These are phyloP conservation scores for Penicillium desertorum DNA, from an alignment of 495 filamentous ascomycete species.

Conservation along the genomic window DNA sequence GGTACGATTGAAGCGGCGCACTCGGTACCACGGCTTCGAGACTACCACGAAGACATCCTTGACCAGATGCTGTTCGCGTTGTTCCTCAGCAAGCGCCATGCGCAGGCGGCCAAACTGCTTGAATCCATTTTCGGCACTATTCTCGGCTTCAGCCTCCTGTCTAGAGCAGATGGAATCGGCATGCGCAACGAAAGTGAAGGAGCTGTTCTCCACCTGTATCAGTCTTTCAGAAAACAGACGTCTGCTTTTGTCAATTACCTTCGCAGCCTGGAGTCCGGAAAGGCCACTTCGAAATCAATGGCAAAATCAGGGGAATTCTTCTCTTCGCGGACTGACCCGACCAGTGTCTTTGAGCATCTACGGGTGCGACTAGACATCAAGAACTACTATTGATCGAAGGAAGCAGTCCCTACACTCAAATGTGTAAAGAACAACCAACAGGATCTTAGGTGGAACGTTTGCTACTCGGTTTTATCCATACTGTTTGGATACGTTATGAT, in stretches of 20 bases:
- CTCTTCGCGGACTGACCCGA: slow-evolving; percentile 33
- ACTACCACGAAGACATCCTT: slow-evolving; percentile 73
- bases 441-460: background rate
- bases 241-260: slow-evolving; percentile 57
- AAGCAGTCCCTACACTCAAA: background rate
- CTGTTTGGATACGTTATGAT: slow-evolving; percentile 6
- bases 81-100: slow-evolving; percentile 55
- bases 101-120: slow-evolving; percentile 67
- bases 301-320: slow-evolving; percentile 29
- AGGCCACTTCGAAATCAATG: slow-evolving; percentile 37
- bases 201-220: slow-evolving; percentile 56
- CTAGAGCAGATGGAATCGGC: slow-evolving; percentile 41
- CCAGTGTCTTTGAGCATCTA: slow-evolving; percentile 51
- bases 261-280: slow-evolving; percentile 49
- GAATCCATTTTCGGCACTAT: slow-evolving; percentile 76
- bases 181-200: slow-evolving; percentile 41
- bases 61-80: slow-evolving; percentile 75
- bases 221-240: slow-evolving; percentile 63
- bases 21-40: slow-evolving; percentile 60
- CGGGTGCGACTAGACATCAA: slow-evolving; percentile 50
- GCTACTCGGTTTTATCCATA: background rate
- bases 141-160: slow-evolving; percentile 62
- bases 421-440: background rate
- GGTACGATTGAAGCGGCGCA: slow-evolving; percentile 53
- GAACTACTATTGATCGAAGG: slow-evolving; percentile 41